Conservation (phyloP, 2,329 filamentous ascomycete genomes). For the Diaporthe nobilis region DNA sequence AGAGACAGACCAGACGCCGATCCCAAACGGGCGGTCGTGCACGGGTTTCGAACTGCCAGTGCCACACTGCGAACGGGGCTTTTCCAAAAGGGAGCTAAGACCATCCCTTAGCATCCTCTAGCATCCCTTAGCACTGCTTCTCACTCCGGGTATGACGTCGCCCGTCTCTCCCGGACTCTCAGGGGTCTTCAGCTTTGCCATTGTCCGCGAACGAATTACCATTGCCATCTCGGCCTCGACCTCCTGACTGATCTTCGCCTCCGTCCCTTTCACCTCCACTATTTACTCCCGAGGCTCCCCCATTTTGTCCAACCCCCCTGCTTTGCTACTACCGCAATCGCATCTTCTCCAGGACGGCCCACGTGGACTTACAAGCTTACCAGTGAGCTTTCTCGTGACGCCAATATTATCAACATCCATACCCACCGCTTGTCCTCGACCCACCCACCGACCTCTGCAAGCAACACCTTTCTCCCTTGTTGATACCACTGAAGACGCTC, state of each 20-base stretch:
- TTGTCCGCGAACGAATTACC: conserved; percentile 33
- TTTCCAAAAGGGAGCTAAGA: conserved; percentile 29
- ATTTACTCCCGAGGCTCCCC: conserved; percentile 19
- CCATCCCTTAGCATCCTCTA: conserved; percentile 23
- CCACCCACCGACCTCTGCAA: conserved; percentile 14
- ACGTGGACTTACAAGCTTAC: conserved; percentile 18
- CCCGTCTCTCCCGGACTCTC: conserved; percentile 4
- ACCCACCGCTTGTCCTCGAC: conserved; percentile 25
- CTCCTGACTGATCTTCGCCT: conserved; percentile 22
- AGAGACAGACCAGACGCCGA: conserved; percentile 8
- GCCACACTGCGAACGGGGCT: conserved; percentile 28
- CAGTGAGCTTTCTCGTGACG: neutral
- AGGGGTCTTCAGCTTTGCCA: conserved; percentile 29
- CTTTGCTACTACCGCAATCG: neutral
- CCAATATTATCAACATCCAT: conserved; percentile 11
- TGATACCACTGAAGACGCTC: conserved; percentile 41
- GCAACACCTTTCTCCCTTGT: conserved; percentile 1
- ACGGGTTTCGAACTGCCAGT: conserved; percentile 23
- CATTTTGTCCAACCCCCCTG: conserved; percentile 14
- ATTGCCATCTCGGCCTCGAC: conserved; percentile 24
- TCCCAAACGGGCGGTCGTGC: conserved; percentile 21
- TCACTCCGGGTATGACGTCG: conserved; percentile 31
- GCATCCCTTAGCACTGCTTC: conserved; percentile 16
- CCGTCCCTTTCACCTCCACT: conserved; percentile 24
- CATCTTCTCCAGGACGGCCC: conserved; percentile 17